phyloP scores from a whole-genome alignment of 2,329 filamentous ascomycete species.

The Trichoderma harzianum region DNA sequence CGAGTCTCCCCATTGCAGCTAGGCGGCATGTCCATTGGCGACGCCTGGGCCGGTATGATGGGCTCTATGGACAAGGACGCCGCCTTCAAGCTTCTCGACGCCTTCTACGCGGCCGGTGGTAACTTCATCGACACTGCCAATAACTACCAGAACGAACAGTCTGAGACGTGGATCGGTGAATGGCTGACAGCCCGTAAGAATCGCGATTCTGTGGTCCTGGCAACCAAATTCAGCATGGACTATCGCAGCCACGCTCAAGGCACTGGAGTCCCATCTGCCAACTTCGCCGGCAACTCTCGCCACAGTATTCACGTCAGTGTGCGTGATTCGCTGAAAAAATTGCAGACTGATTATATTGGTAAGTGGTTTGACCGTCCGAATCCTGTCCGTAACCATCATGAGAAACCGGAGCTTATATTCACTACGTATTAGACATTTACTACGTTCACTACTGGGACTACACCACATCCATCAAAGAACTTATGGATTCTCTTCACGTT shows the following conservation, averaged over 20 bases:
- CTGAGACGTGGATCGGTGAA: constrained; percentile 49
- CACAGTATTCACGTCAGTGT: constrained; percentile 37
- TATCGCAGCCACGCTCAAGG: constrained; percentile 28
- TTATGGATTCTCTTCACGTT: constrained; percentile 28
- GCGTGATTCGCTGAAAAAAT: constrained; percentile 38
- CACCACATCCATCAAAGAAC: constrained; percentile 25
- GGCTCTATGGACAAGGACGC: not conserved
- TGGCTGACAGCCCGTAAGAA: constrained; percentile 40
- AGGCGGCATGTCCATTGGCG: constrained; percentile 6
- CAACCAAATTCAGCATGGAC: constrained; percentile 46
- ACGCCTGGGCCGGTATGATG: not conserved
- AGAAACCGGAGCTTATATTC: too few species aligned
- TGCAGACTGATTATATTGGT: constrained; percentile 35
- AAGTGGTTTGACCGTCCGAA: too few species aligned
- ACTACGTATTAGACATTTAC: constrained; percentile 19
- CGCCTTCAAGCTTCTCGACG: constrained; percentile 10
- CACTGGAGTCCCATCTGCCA: constrained; percentile 22
- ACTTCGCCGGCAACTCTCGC: constrained; percentile 39
- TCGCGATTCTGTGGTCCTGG: constrained; percentile 37
- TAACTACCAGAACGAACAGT: constrained; percentile 49
- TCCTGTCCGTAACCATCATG: too few species aligned
- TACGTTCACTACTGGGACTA: constrained; percentile 25
- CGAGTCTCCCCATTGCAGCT: constrained; percentile 2
- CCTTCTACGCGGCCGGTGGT: constrained; percentile 40
- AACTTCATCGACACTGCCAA: constrained; percentile 61